These are phyloP conservation scores for Podila horticola DNA, from an alignment of 192 early-diverging fungal genomes.

Conservation along the genomic window DNA sequence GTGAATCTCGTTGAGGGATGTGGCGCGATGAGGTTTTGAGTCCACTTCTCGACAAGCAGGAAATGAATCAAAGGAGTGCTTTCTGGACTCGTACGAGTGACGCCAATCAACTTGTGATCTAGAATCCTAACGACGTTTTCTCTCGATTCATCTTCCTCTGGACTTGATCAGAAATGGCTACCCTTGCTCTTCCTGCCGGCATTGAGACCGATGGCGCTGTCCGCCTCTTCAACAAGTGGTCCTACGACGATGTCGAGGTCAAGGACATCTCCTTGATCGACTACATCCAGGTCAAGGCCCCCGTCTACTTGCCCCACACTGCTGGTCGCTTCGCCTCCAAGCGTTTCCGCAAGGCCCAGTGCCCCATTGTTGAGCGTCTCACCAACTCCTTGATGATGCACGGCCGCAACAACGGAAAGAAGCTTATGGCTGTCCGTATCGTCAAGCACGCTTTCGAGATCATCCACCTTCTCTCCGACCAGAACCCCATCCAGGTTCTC, in stretches of 20 bases:
- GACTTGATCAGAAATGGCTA: conserved; percentile 54
- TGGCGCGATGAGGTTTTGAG: background rate
- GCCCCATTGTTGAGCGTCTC: conserved; percentile 98
- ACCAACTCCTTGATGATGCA: conserved; percentile 99
- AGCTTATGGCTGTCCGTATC: conserved; percentile 98
- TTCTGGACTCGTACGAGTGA: background rate
- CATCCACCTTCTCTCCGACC: conserved; percentile 97
- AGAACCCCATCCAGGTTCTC: conserved; percentile 98
- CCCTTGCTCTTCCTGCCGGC: conserved; percentile 66
- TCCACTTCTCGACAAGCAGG: background rate
- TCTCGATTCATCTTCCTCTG: background rate
- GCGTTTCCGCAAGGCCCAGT: conserved; percentile 98
- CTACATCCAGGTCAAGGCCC: conserved; percentile 92
- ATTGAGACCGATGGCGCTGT: conserved; percentile 64
- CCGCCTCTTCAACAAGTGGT: conserved; percentile 91
- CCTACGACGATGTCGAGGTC: conserved; percentile 88
- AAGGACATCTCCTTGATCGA: conserved; percentile 91
- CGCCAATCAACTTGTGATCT: background rate
- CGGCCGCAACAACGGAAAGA: conserved; percentile 99
- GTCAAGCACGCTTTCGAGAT: conserved; percentile 99
- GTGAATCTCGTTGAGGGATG: background rate
- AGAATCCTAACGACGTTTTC: too few species aligned
- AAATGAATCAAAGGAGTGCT: background rate
- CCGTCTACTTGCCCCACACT: conserved; percentile 97
- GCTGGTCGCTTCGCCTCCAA: conserved; percentile 97